Evolutionary conservation across 169 alveolate genomes (phyloP).

Genomic region (Cryptosporidium bovis): DNA sequence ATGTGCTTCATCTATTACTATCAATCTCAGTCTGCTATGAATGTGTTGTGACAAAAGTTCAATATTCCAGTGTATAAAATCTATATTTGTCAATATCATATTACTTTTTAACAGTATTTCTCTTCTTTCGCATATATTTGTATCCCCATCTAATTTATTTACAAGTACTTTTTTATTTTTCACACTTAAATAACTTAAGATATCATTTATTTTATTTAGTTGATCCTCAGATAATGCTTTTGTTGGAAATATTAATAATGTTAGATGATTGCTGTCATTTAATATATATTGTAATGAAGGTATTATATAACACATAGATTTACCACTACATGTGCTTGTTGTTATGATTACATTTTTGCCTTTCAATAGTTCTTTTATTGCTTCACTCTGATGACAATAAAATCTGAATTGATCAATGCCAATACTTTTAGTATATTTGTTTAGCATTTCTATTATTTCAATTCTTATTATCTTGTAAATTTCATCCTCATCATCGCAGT

Average conservation of each 20-base stretch:
- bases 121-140: slow-evolving; percentile 25
- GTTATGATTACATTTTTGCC: slow-evolving; percentile 51
- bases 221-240: slow-evolving; percentile 77
- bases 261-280: slow-evolving; percentile 21
- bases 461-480: slow-evolving; percentile 10
- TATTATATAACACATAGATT: slow-evolving; percentile 71
- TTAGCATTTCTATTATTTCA: slow-evolving; percentile 1
- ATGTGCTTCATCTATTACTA: slow-evolving; percentile 77
- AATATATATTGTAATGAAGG: slow-evolving; percentile 51
- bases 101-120: slow-evolving; percentile 60
- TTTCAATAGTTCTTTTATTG: slow-evolving; percentile 46
- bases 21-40: slow-evolving; percentile 31
- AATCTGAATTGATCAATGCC: slow-evolving; percentile 21
- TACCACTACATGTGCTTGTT: slow-evolving; percentile 75
- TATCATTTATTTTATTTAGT: slow-evolving; percentile 25
- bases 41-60: slow-evolving; percentile 22
- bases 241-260: slow-evolving; percentile 75
- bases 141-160: slow-evolving; percentile 71
- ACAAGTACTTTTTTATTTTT: background rate
- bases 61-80: slow-evolving; percentile 75
- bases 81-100: slow-evolving; percentile 74
- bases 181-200: slow-evolving; percentile 15
- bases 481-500: slow-evolving; percentile 29
- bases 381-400: slow-evolving; percentile 60
- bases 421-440: background rate